These are phyloP conservation scores for Apiospora rasikravindrae DNA, from an alignment of 2,329 filamentous ascomycete species.

Conservation along the genomic window DNA sequence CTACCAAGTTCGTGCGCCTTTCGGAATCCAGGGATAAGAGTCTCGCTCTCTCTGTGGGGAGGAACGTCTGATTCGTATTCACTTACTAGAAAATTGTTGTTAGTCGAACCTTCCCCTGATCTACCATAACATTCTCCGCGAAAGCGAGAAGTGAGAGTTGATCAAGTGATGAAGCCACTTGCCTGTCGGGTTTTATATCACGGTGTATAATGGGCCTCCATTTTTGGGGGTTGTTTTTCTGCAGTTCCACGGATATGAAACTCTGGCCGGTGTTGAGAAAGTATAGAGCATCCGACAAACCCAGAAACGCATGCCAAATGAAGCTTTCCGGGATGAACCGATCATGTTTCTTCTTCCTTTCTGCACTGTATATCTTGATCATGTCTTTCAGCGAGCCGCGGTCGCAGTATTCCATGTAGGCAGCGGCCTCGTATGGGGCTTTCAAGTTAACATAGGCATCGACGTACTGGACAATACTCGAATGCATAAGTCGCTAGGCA, in stretches of 20 bases:
- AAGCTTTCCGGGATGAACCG: constrained; percentile 28
- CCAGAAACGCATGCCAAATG: constrained; percentile 28
- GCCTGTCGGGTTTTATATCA: constrained; percentile 30
- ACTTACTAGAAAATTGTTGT: background rate
- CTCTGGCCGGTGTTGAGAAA: constrained; percentile 28
- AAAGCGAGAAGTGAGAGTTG: background rate
- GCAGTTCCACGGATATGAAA: constrained; percentile 21
- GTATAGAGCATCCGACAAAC: constrained; percentile 27
- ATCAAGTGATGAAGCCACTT: background rate
- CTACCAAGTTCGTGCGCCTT: background rate
- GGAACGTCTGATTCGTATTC: background rate
- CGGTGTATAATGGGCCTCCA: constrained; percentile 30
- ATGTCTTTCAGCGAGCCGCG: constrained; percentile 23
- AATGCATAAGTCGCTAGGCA: background rate
- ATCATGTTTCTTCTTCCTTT: constrained; percentile 9
- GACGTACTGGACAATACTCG: constrained; percentile 22
- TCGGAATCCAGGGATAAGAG: background rate
- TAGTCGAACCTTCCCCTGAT: background rate
- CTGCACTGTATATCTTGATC: constrained; percentile 20
- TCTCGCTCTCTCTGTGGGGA: background rate
- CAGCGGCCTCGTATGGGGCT: constrained; percentile 20
- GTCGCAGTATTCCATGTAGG: constrained; percentile 27
- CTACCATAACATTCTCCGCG: background rate
- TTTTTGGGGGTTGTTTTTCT: constrained; percentile 9
- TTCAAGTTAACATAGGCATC: constrained; percentile 18